phyloP scores from a whole-genome alignment of 2,329 filamentous ascomycete genomes.

The Colletotrichum neosansevieriae region DNA sequence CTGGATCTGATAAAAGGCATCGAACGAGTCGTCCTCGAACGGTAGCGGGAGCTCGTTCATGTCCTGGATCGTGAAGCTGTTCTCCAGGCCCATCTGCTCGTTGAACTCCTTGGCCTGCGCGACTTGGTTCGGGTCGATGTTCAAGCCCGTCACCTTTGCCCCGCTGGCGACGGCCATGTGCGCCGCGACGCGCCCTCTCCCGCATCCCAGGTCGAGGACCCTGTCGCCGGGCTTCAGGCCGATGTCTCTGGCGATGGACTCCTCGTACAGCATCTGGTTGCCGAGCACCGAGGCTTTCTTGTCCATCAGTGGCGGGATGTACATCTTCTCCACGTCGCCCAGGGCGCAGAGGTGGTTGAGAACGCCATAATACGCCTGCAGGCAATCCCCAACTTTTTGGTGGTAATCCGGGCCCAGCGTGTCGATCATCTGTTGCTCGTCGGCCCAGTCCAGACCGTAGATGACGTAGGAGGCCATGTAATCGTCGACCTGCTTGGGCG shows the following conservation, averaged over 20 bases:
- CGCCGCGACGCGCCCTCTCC: conserved; percentile 64
- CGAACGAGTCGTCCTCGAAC: conserved; percentile 61
- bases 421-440: conserved; percentile 61
- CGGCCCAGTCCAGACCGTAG: conserved; percentile 67
- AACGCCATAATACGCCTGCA: conserved; percentile 65
- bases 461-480: conserved; percentile 69
- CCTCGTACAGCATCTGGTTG: conserved; percentile 66
- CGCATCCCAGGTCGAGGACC: conserved; percentile 65
- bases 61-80: conserved; percentile 63
- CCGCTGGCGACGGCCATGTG: conserved; percentile 64
- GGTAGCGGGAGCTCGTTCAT: conserved; percentile 65
- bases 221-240: conserved; percentile 57
- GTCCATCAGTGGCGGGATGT: conserved; percentile 67
- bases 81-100: conserved; percentile 55
- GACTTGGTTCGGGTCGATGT: conserved; percentile 66
- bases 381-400: conserved; percentile 62
- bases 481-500: conserved; percentile 63
- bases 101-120: conserved; percentile 60
- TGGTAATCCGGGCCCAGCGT: conserved; percentile 62
- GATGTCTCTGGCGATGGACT: conserved; percentile 61
- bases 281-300: conserved; percentile 60
- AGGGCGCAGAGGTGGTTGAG: conserved; percentile 67
- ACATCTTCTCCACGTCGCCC: conserved; percentile 70
- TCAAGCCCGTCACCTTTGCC: conserved; percentile 62
- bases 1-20: conserved; percentile 69